phyloP scores from a whole-genome alignment of 495 filamentous ascomycete genomes.

The Friedmanniomyces endolithicus region DNA sequence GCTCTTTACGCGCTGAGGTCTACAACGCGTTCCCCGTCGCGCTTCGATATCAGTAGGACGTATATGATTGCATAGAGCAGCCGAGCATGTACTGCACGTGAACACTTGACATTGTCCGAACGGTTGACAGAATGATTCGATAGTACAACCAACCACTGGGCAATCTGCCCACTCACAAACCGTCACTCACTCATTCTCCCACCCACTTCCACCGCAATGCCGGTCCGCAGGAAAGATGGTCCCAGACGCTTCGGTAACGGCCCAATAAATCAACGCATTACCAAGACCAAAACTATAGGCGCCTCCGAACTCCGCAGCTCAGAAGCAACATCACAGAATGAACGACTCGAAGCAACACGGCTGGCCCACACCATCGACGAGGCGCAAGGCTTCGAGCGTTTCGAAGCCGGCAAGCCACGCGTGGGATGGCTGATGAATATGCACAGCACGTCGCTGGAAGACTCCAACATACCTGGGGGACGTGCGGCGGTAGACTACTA shows the following conservation, averaged over 20 bases:
- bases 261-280: slow-evolving; percentile 37
- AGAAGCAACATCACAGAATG: slow-evolving; percentile 77
- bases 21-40: background rate
- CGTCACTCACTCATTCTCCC: too few relatives aligned
- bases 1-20: background rate
- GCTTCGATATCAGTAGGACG: background rate
- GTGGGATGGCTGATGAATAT: slow-evolving; percentile 93
- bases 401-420: slow-evolving; percentile 74
- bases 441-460: slow-evolving; percentile 76
- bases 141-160: background rate
- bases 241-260: slow-evolving; percentile 27
- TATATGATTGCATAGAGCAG: background rate
- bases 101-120: too few relatives aligned
- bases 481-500: slow-evolving; percentile 91
- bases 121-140: background rate
- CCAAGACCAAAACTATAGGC: slow-evolving; percentile 61
- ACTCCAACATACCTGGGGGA: slow-evolving; percentile 67
- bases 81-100: background rate
- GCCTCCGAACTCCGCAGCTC: slow-evolving; percentile 57
- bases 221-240: slow-evolving; percentile 16
- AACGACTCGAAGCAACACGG: slow-evolving; percentile 69
- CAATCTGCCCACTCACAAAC: background rate
- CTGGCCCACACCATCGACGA: slow-evolving; percentile 90
- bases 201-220: slow-evolving; percentile 14
- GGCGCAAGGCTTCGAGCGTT: slow-evolving; percentile 80